Evolutionary conservation across 2,329 filamentous ascomycete species (phyloP).

Genomic region (Pseudocercospora pini-densiflorae): DNA sequence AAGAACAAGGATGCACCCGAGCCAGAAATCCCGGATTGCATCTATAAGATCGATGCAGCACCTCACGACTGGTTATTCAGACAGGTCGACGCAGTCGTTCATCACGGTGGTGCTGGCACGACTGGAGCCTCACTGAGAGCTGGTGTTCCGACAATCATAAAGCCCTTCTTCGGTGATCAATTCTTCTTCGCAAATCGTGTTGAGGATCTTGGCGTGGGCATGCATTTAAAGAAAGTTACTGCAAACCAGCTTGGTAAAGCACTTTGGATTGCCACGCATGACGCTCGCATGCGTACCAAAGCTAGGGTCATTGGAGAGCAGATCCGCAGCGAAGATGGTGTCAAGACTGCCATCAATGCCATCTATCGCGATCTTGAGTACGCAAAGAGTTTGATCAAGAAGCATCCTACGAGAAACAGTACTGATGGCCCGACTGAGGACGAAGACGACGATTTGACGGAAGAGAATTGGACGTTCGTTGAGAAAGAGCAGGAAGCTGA

Average conservation of each 20-base stretch:
- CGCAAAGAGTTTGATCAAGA: slow-evolving; percentile 78
- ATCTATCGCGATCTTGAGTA: slow-evolving; percentile 97
- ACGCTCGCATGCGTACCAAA: slow-evolving; percentile 88
- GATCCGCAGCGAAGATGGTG: slow-evolving; percentile 89
- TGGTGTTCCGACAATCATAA: slow-evolving; percentile 90
- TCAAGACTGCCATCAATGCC: slow-evolving; percentile 85
- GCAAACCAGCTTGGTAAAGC: slow-evolving; percentile 83
- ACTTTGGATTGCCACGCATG: slow-evolving; percentile 89
- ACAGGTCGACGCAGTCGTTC: slow-evolving; percentile 90
- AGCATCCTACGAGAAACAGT: slow-evolving; percentile 13
- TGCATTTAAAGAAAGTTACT: slow-evolving; percentile 87
- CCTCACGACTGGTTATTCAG: slow-evolving; percentile 97
- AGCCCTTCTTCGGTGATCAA: slow-evolving; percentile 97
- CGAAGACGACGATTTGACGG: slow-evolving; percentile 33
- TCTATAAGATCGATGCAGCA: slow-evolving; percentile 84
- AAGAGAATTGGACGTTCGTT: slow-evolving; percentile 78
- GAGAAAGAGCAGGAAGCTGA: slow-evolving; percentile 62
- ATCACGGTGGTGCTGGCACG: slow-evolving; percentile 93
- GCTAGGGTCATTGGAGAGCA: slow-evolving; percentile 80
- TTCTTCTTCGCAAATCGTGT: slow-evolving; percentile 92
- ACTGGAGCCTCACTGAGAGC: slow-evolving; percentile 91
- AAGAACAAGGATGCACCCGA: slow-evolving; percentile 62
- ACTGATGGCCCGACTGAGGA: slow-evolving; percentile 29
- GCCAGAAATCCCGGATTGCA: slow-evolving; percentile 75
- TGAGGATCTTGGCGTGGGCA: slow-evolving; percentile 90